Evolutionary conservation across 139 green algal species (phyloP).

Genomic region (Tetradesmus lagerheimii): DNA sequence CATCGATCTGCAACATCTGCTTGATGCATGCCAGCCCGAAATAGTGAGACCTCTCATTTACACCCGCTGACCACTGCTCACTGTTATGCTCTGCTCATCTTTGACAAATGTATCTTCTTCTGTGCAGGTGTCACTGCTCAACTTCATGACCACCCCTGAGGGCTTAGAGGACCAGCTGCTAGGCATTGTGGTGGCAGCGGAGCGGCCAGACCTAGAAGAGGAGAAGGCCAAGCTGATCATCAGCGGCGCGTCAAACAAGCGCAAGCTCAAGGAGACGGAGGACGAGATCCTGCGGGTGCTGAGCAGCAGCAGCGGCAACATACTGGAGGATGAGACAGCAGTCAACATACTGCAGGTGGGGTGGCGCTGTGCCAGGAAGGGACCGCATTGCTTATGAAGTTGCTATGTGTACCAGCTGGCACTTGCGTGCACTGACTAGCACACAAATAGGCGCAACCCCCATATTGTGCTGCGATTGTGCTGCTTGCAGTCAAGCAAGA

Average conservation of each 20-base stretch:
- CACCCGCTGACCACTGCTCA: no score
- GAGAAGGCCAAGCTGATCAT: slow-evolving; percentile 87
- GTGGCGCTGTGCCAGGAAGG: slow-evolving; percentile 7
- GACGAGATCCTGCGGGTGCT: slow-evolving; percentile 88
- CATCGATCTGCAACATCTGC: no score
- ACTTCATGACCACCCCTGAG: slow-evolving; percentile 90
- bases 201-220: slow-evolving; percentile 87
- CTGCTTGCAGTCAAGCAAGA: slow-evolving; percentile 65
- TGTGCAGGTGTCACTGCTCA: slow-evolving; percentile 80
- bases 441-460: no score
- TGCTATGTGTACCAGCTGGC: background rate
- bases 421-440: background rate
- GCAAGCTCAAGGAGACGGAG: slow-evolving; percentile 89
- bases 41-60: no score
- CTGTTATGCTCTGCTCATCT: no score
- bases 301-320: slow-evolving; percentile 81
- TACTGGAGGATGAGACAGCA: slow-evolving; percentile 86
- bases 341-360: slow-evolving; percentile 76
- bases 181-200: slow-evolving; percentile 69
- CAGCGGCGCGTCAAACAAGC: slow-evolving; percentile 83
- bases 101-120: no score
- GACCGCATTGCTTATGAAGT: no score
- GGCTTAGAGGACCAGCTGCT: slow-evolving; percentile 88
- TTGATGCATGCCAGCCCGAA: no score
- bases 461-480: background rate